phyloP scores from a whole-genome alignment of 2,329 filamentous ascomycete genomes.

The Calonectria crousiana region DNA sequence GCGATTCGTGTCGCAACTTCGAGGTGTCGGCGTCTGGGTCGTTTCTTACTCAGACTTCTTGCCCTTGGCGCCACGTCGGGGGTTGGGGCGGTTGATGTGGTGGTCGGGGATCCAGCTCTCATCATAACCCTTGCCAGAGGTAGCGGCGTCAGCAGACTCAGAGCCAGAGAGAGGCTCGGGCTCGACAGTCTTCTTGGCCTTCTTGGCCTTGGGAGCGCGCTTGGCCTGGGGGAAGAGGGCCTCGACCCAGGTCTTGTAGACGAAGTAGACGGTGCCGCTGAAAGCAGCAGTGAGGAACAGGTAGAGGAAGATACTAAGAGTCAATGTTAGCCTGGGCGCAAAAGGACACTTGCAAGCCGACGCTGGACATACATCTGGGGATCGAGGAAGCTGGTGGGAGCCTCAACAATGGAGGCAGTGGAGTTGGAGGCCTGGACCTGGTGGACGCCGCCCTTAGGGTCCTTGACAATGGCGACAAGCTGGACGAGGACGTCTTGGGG shows the following conservation, averaged over 20 bases:
- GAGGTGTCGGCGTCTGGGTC: background rate
- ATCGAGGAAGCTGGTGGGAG: slow-evolving; percentile 91
- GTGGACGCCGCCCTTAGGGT: slow-evolving; percentile 76
- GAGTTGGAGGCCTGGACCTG: slow-evolving; percentile 85
- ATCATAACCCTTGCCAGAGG: slow-evolving; percentile 81
- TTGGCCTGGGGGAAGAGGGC: slow-evolving; percentile 94
- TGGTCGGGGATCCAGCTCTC: slow-evolving; percentile 93
- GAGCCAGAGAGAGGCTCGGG: slow-evolving; percentile 73
- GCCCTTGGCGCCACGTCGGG: slow-evolving; percentile 68
- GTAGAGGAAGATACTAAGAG: slow-evolving; percentile 93
- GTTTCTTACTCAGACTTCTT: slow-evolving; percentile 48
- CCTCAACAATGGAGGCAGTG: slow-evolving; percentile 88
- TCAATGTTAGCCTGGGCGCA: slow-evolving; percentile 6
- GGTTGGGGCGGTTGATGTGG: slow-evolving; percentile 88
- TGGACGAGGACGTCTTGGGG: slow-evolving; percentile 88
- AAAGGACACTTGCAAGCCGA: background rate
- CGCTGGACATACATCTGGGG: slow-evolving; percentile 85
- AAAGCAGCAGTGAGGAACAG: slow-evolving; percentile 86
- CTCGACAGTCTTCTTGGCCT: slow-evolving; percentile 76
- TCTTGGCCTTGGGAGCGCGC: slow-evolving; percentile 70
- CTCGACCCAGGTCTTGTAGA: slow-evolving; percentile 98
- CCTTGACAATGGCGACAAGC: slow-evolving; percentile 79
- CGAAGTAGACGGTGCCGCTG: slow-evolving; percentile 88
- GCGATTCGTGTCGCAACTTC: background rate
- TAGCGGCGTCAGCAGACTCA: slow-evolving; percentile 77